Percentiles rank a stretch among this genome's conserved stretches.
These are phyloP conservation scores for Azolla pinnata DNA, from an alignment of 75 land plant genomes.

Conservation along the genomic window DNA sequence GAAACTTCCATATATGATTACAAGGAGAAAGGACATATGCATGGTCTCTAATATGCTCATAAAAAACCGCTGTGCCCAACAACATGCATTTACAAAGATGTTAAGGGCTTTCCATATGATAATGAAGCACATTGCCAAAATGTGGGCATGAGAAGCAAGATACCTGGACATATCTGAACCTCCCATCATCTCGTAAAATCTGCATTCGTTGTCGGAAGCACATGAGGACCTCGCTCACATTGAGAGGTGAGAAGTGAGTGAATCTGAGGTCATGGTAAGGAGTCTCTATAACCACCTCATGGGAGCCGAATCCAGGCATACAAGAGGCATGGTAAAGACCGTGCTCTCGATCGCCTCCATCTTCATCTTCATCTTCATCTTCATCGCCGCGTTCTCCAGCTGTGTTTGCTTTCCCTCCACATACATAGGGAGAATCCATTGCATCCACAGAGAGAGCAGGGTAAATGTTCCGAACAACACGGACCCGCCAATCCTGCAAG, in stretches of 20 bases:
- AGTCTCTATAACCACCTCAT: constrained; percentile 89
- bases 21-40: too few species aligned
- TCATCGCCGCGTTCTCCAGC: too few species aligned
- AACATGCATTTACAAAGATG: too few species aligned
- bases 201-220: constrained; percentile 47
- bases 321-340: not conserved
- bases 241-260: constrained; percentile 28
- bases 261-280: constrained; percentile 49
- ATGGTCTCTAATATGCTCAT: too few species aligned
- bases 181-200: constrained; percentile 19
- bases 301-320: constrained; percentile 66
- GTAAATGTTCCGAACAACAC: constrained; percentile 70
- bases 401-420: too few species aligned
- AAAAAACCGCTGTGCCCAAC: too few species aligned
- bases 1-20: too few species aligned
- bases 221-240: constrained; percentile 47
- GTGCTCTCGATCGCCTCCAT: not conserved
- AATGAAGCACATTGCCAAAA: not conserved
- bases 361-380: not conserved
- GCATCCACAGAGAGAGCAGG: constrained; percentile 45
- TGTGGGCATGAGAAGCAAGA: not conserved
- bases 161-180: constrained; percentile 81
- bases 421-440: not conserved
- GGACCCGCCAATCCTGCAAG: constrained; percentile 41
- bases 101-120: not conserved